Base-by-base conservation (phyloP, 2,329 filamentous ascomycete species). In the Penicillium sp. region DNA sequence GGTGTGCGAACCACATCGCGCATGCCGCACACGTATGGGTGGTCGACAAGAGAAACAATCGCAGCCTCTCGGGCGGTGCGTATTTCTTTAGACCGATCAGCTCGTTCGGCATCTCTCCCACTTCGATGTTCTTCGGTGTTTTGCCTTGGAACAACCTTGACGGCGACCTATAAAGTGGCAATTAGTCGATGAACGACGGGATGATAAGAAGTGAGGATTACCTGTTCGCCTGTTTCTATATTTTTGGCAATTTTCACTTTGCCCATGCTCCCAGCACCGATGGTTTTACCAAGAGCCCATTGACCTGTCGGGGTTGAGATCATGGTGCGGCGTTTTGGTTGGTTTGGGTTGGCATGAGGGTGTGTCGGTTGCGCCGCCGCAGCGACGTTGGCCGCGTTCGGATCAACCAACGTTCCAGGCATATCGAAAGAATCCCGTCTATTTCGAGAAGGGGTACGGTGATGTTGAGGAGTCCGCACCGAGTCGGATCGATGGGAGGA, bases 221-320 rank as follows among this genome's bases (percentile, higher is more conserved):
- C 91, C 85, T 97, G 90, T 78, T 97, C 94, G 65, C 88, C 89
- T 20, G 89, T 90, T 66, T 96, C 92, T 64, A 88, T 83, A 74
- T 95, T 95, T 66, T 90, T 90, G 23, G 94, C 94, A 63, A 99
- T 80, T 77, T 97, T 97, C 61, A 99, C 94, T 74, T 97, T 97
- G 62, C 94, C 94, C 94, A 99, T 99, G 73, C 93, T 97, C 51
- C 94, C 94, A 53, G 92, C 91, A 59, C 94, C 94, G 66, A 99
- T 94, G 3, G 94, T 97, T 80, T 97, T 97, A 59, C 93, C 93
- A 52, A 99, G 80, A 56, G 91, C 86, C 91, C 93, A 99, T 78
- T 92, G 91, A 57, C 94, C 94, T 12, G 92, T 91, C 47, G 89
- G 86, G 3, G 92, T 91, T 52, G 89, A 90, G 69, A 99, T 96